phyloP scores from a whole-genome alignment of 495 filamentous ascomycete species.

The Penicillium angulare region DNA sequence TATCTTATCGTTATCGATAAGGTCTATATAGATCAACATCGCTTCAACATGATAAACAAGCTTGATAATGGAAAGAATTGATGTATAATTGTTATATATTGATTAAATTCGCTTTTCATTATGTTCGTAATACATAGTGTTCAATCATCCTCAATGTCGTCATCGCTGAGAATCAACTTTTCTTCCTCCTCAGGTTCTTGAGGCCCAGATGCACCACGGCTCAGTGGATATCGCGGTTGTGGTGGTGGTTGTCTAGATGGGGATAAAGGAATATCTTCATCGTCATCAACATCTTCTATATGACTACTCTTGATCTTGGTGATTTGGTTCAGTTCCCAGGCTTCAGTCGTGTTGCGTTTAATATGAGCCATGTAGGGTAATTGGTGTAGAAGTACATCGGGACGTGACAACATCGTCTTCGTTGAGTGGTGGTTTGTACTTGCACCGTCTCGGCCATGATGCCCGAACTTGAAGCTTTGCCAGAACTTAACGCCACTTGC shows the following conservation, averaged over 20 bases:
- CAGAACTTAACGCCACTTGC: conserved; percentile 33
- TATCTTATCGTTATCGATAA: neutral
- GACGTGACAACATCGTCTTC: conserved; percentile 58
- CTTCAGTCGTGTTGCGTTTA: conserved; percentile 17
- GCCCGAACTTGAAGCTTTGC: conserved; percentile 26
- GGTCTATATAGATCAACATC: neutral
- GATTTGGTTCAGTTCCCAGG: conserved; percentile 63
- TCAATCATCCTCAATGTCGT: conserved; percentile 88
- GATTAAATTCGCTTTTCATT: too few species aligned
- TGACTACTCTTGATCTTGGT: conserved; percentile 57
- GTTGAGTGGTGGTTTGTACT: conserved; percentile 21
- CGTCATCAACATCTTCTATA: conserved; percentile 45
- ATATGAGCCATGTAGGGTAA: conserved; percentile 82
- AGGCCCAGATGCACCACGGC: conserved; percentile 9
- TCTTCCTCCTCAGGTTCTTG: conserved; percentile 41
- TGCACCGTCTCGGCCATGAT: neutral
- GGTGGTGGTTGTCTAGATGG: neutral
- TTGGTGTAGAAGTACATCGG: conserved; percentile 75
- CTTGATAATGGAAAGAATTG: too few species aligned
- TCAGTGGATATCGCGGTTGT: conserved; percentile 1
- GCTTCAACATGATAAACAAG: too few species aligned
- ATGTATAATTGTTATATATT: too few species aligned
- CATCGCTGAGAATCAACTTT: conserved; percentile 79
- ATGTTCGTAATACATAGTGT: neutral
- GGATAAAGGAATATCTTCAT: conserved; percentile 28